Percentiles rank a stretch among this genome's conserved stretches.
phyloP scores from a whole-genome alignment of 148 eudicot species.

The Agrostemma githago region DNA sequence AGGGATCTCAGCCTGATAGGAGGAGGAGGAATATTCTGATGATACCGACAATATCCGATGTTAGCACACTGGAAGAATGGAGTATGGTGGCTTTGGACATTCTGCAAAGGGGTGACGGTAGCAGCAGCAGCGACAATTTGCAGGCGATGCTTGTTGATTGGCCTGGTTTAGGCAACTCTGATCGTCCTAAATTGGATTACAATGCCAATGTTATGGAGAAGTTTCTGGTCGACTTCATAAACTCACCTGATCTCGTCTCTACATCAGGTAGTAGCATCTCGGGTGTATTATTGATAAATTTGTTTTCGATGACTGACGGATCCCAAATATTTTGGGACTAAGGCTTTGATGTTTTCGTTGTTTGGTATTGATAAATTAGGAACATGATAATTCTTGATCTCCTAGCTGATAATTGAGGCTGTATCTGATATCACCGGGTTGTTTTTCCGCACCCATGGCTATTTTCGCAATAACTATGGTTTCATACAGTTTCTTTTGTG shows the following conservation, averaged over 20 bases:
- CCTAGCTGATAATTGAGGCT: not conserved
- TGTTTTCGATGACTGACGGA: no score
- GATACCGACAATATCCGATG: conserved; percentile 94
- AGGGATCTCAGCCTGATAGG: conserved; percentile 41
- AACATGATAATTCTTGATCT: not conserved
- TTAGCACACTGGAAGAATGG: conserved; percentile 97
- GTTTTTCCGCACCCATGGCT: not conserved
- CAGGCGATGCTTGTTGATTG: conserved; percentile 82
- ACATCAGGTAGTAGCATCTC: conserved; percentile 42
- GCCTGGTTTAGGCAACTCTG: conserved; percentile 96
- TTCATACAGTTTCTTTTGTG: conserved; percentile 5
- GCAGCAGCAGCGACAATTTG: conserved; percentile 31
- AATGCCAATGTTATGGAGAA: conserved; percentile 92
- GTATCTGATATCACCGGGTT: not conserved
- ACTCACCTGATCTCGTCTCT: conserved; percentile 53
- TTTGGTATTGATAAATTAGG: not conserved
- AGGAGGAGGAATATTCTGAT: conserved; percentile 44
- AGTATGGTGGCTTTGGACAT: conserved; percentile 69
- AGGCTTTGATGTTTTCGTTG: no score
- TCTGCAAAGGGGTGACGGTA: conserved; percentile 32
- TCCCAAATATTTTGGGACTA: no score
- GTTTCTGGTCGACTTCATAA: conserved; percentile 78
- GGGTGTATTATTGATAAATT: no score
- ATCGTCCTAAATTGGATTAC: conserved; percentile 82
- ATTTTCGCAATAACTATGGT: not conserved